Percentiles rank a stretch among this genome's conserved stretches.
Evolutionary conservation across 768 basidiomycete species (phyloP).

Genomic region (Kondoa malvinella): DNA sequence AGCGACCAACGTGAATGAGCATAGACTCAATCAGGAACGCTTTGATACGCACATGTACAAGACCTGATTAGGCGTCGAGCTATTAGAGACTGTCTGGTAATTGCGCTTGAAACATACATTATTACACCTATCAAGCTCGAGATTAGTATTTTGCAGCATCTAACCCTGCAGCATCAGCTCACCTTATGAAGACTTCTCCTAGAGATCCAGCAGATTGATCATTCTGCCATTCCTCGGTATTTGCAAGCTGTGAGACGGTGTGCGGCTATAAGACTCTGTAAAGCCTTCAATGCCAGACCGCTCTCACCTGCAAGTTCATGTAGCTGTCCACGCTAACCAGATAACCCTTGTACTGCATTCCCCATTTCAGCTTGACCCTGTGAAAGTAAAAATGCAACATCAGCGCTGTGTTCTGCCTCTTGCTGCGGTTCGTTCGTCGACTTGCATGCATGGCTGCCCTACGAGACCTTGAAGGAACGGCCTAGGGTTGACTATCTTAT

Average conservation of each 20-base stretch:
- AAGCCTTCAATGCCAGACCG: not conserved
- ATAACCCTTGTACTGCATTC: slow-evolving; percentile 96
- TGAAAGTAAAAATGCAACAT: not conserved
- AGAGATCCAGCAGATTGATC: slow-evolving; percentile 86
- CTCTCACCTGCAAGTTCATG: slow-evolving; percentile 88
- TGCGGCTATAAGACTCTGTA: not conserved
- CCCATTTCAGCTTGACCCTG: slow-evolving; percentile 85
- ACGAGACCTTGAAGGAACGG: slow-evolving; percentile 97
- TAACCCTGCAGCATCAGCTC: slow-evolving; percentile 30
- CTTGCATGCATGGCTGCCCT: slow-evolving; percentile 67
- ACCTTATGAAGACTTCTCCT: slow-evolving; percentile 99
- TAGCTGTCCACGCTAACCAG: slow-evolving; percentile 96
- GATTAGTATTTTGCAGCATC: too few relatives aligned
- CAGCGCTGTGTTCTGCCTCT: too few relatives aligned
- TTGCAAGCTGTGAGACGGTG: slow-evolving; percentile 56
- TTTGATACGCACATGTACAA: slow-evolving; percentile 4
- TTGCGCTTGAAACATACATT: slow-evolving; percentile 12
- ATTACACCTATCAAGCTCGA: slow-evolving; percentile 27
- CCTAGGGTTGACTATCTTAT: slow-evolving; percentile 66
- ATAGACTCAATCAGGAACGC: not conserved
- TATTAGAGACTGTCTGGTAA: not conserved
- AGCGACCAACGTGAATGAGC: not conserved
- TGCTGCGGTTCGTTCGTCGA: too few relatives aligned
- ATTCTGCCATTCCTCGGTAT: slow-evolving; percentile 94
- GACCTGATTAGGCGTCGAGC: not conserved